phyloP scores from a whole-genome alignment of 495 filamentous ascomycete genomes.

The Patellaria atrata region DNA sequence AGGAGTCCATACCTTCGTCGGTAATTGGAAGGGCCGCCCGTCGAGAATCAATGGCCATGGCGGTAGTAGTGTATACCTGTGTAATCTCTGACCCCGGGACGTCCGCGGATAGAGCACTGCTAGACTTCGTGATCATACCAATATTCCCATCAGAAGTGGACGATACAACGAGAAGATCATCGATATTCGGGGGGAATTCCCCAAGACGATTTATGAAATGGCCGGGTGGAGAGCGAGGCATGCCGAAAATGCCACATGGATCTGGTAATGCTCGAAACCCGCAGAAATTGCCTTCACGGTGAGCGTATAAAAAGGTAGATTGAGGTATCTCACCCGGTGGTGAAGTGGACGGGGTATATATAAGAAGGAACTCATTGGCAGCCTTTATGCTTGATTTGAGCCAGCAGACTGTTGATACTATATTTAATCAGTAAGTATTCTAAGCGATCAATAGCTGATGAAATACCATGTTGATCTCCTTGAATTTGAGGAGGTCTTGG shows the following conservation, averaged over 20 bases:
- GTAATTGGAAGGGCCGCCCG: slow-evolving; percentile 60
- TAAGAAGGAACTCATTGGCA: slow-evolving; percentile 67
- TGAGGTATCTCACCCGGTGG: too few species aligned
- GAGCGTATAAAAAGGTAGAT: slow-evolving; percentile 66
- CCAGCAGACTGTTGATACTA: slow-evolving; percentile 80
- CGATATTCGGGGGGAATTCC: slow-evolving; percentile 62
- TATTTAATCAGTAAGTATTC: slow-evolving; percentile 11
- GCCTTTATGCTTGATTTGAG: too few species aligned
- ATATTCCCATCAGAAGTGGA: slow-evolving; percentile 69
- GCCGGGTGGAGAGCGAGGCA: slow-evolving; percentile 51
- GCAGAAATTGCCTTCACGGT: slow-evolving; percentile 35
- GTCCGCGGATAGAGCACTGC: slow-evolving; percentile 45
- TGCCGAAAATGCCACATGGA: slow-evolving; percentile 51
- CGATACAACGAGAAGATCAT: slow-evolving; percentile 64
- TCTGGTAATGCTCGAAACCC: slow-evolving; percentile 59
- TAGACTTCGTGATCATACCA: slow-evolving; percentile 59
- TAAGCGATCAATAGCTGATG: background rate
- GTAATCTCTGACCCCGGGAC: slow-evolving; percentile 40
- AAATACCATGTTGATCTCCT: slow-evolving; percentile 51
- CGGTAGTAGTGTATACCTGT: slow-evolving; percentile 64
- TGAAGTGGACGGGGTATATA: slow-evolving; percentile 40
- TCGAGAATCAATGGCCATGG: slow-evolving; percentile 59
- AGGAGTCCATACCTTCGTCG: slow-evolving; percentile 39
- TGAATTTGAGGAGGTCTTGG: slow-evolving; percentile 60
- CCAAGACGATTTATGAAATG: slow-evolving; percentile 61